Percentiles rank a stretch among this genome's conserved stretches.
phyloP scores from a whole-genome alignment of 2,329 filamentous ascomycete species.

The Akanthomyces muscarius region DNA sequence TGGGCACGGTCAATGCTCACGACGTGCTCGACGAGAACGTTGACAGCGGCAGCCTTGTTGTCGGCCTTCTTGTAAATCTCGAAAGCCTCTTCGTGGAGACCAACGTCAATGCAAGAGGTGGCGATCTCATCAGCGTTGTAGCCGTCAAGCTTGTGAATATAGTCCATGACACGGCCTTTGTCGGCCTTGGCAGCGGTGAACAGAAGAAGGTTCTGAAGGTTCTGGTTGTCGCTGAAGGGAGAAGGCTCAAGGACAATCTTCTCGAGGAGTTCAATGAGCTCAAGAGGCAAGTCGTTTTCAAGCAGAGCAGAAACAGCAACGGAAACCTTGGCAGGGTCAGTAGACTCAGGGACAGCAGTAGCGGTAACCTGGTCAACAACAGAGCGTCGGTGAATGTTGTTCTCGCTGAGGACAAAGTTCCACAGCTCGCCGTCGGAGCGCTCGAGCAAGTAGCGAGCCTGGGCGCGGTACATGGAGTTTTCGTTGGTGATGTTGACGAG shows the following conservation, averaged over 20 bases:
- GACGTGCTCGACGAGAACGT: conserved; percentile 91
- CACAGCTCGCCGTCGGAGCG: conserved; percentile 87
- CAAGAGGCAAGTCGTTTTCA: conserved; percentile 81
- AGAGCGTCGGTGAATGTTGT: conserved; percentile 91
- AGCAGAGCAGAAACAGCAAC: conserved; percentile 93
- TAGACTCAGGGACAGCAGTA: conserved; percentile 89
- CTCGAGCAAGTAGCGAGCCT: conserved; percentile 90
- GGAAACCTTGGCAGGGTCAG: conserved; percentile 89
- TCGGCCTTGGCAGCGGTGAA: conserved; percentile 96
- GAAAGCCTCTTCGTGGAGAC: conserved; percentile 93
- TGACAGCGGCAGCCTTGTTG: conserved; percentile 80
- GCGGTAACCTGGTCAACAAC: conserved; percentile 95
- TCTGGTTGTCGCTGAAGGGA: conserved; percentile 95
- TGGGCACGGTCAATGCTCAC: conserved; percentile 98
- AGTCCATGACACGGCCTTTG: conserved; percentile 90
- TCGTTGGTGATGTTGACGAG: conserved; percentile 98
- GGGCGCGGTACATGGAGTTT: conserved; percentile 99
- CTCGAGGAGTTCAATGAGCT: conserved; percentile 95
- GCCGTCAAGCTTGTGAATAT: conserved; percentile 84
- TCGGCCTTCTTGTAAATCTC: conserved; percentile 98
- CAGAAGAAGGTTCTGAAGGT: conserved; percentile 92
- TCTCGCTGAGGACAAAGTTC: conserved; percentile 89
- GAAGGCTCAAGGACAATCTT: conserved; percentile 99
- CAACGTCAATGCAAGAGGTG: conserved; percentile 87
- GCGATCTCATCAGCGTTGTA: conserved; percentile 94